phyloP scores from a whole-genome alignment of 305 asterid genomes.

The Rubia peregrina region DNA sequence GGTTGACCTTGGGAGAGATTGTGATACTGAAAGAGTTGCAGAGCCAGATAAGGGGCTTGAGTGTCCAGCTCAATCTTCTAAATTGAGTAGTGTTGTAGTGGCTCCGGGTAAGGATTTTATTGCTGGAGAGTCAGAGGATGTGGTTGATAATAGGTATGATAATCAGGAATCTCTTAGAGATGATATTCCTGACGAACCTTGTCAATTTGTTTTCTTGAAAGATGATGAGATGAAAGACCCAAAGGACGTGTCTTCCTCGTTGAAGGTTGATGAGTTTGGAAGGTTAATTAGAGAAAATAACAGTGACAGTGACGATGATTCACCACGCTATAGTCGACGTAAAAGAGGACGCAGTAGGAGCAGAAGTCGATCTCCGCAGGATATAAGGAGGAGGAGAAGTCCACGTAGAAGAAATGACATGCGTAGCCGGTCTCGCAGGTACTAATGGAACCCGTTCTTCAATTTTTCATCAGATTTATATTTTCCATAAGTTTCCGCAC shows the following conservation, averaged over 20 bases:
- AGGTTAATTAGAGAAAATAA: constrained; percentile 78
- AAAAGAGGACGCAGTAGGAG: constrained; percentile 58
- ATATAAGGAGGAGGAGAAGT: constrained; percentile 62
- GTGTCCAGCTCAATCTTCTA: constrained; percentile 15
- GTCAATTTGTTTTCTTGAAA: constrained; percentile 21
- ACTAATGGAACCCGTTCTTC: constrained; percentile 19
- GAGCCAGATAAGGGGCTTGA: constrained; percentile 23
- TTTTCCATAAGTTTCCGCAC: constrained; percentile 7
- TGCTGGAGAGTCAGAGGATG: constrained; percentile 23
- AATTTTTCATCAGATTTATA: neutral
- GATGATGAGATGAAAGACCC: constrained; percentile 27
- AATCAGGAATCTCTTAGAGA: constrained; percentile 27
- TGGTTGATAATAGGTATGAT: constrained; percentile 23
- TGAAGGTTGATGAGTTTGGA: constrained; percentile 81
- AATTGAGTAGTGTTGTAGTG: constrained; percentile 22
- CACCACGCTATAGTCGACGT: constrained; percentile 41
- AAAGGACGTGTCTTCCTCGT: constrained; percentile 26
- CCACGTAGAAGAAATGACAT: constrained; percentile 64
- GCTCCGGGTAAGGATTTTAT: constrained; percentile 27
- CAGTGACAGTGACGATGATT: constrained; percentile 71
- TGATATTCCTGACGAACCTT: constrained; percentile 20
- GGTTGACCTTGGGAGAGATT: constrained; percentile 23
- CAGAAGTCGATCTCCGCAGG: constrained; percentile 74
- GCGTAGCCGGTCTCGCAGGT: constrained; percentile 79
- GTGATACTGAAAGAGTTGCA: constrained; percentile 15